phyloP scores from a whole-genome alignment of 2,329 filamentous ascomycete genomes.

The Xylariaceae sp. region DNA sequence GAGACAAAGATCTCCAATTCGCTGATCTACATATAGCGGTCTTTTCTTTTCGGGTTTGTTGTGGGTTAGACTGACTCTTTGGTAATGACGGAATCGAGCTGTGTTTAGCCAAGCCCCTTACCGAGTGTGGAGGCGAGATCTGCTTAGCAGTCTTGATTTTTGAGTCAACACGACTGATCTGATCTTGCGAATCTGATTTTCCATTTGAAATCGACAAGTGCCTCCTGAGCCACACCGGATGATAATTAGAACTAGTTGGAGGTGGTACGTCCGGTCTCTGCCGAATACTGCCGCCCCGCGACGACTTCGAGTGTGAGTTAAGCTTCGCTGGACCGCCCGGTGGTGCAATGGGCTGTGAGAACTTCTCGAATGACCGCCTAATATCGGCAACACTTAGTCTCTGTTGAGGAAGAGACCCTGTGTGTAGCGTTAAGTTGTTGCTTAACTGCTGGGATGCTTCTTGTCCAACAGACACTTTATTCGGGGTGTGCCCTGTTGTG shows the following conservation, averaged over 20 bases:
- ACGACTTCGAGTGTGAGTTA: slow-evolving; percentile 4
- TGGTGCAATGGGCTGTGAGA: slow-evolving; percentile 4
- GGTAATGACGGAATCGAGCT: slow-evolving; percentile 8
- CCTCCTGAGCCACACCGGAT: not conserved
- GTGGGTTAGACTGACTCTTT: slow-evolving; percentile 14
- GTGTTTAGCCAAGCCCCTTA: not conserved
- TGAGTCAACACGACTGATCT: slow-evolving; percentile 1
- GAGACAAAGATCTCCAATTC: not conserved
- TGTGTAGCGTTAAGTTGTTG: not conserved
- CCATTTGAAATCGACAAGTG: not conserved
- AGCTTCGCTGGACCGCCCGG: slow-evolving; percentile 1
- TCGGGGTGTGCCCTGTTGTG: not conserved
- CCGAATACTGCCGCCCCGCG: not conserved
- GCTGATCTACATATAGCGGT: not conserved
- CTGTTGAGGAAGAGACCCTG: slow-evolving; percentile 11
- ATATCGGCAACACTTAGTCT: slow-evolving; percentile 35
- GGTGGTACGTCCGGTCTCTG: not conserved
- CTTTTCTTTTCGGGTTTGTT: not conserved
- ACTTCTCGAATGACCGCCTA: slow-evolving; percentile 34
- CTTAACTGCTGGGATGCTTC: not conserved
- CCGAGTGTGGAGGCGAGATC: not conserved
- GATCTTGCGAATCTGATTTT: not conserved
- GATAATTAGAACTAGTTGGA: not conserved
- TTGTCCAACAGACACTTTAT: not conserved
- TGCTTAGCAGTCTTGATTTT: slow-evolving; percentile 9